Evolutionary conservation across 192 early-diverging fungal genomes (phyloP).

Genomic region (Backusella luteola): DNA sequence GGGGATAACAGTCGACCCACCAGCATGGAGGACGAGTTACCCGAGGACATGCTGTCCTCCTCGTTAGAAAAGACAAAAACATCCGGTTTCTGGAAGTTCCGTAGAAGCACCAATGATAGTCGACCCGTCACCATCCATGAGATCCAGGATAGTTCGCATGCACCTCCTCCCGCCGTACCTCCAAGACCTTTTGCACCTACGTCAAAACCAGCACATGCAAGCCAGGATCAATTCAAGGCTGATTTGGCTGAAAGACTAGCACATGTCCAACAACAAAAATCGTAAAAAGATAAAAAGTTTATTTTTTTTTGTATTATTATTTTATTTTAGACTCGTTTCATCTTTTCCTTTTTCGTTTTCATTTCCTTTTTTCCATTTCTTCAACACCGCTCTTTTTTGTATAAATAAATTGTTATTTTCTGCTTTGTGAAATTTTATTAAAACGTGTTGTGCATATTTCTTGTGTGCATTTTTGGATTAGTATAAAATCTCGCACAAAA

Average conservation of each 20-base stretch:
- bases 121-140: constrained; percentile 9
- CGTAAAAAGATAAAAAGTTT: not conserved
- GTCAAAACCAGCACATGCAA: not conserved
- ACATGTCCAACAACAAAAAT: not conserved
- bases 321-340: not conserved
- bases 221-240: constrained; percentile 22
- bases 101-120: not conserved
- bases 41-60: too few species aligned
- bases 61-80: not conserved
- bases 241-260: constrained; percentile 19
- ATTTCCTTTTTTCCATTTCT: not conserved
- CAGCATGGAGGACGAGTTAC: constrained; percentile 35
- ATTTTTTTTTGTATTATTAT: constrained; percentile 3
- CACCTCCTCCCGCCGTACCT: constrained; percentile 14
- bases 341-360: not conserved
- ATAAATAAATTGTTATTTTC: not conserved
- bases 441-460: constrained; percentile 6
- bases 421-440: not conserved
- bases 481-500: not conserved
- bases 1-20: constrained; percentile 38
- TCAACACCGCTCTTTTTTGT: not conserved
- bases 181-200: constrained; percentile 12
- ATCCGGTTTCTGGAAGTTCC: not conserved
- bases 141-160: not conserved
- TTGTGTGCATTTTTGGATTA: not conserved